Conservation (phyloP, 1,284 basidiomycete species). For the Kalmanozyma brasiliensis region DNA sequence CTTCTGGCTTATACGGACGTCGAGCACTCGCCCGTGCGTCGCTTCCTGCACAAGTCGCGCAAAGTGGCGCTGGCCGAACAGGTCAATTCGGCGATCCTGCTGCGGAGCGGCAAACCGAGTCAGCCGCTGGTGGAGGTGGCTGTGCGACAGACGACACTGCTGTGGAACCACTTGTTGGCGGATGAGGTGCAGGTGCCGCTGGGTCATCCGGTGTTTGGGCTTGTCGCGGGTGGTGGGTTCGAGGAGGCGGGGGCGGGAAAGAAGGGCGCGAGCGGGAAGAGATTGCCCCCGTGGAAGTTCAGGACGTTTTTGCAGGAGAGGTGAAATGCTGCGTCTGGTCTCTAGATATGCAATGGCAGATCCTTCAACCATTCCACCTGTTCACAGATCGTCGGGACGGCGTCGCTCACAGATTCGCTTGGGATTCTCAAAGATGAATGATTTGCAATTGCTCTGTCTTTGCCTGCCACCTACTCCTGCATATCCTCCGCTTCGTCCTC, state of each 20-base stretch:
- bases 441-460: too few relatives aligned
- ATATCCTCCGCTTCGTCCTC: slow-evolving; percentile 48
- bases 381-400: too few relatives aligned
- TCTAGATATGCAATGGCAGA: too few relatives aligned
- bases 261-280: slow-evolving; percentile 28
- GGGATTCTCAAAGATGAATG: too few relatives aligned
- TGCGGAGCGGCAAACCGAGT: slow-evolving; percentile 51
- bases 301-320: slow-evolving; percentile 38
- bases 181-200: slow-evolving; percentile 43
- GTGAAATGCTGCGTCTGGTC: slow-evolving; percentile 8
- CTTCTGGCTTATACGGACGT: slow-evolving; percentile 81
- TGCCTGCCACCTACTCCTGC: too few relatives aligned
- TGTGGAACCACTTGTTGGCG: slow-evolving; percentile 42
- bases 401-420: too few relatives aligned
- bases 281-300: slow-evolving; percentile 40
- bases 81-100: slow-evolving; percentile 82
- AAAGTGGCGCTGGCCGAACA: slow-evolving; percentile 83
- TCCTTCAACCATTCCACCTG: too few relatives aligned
- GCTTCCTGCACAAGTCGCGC: slow-evolving; percentile 78
- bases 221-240: slow-evolving; percentile 10
- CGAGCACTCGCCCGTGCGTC: slow-evolving; percentile 76
- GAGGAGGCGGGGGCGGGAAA: slow-evolving; percentile 25
- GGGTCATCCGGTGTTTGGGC: slow-evolving; percentile 37
- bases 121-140: slow-evolving; percentile 62
- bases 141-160: slow-evolving; percentile 57